Evolutionary conservation across 1,139 yeast species (phyloP), one percentile per base, ranked within the genome.

Genomic region (Pichia sp.): DNA sequence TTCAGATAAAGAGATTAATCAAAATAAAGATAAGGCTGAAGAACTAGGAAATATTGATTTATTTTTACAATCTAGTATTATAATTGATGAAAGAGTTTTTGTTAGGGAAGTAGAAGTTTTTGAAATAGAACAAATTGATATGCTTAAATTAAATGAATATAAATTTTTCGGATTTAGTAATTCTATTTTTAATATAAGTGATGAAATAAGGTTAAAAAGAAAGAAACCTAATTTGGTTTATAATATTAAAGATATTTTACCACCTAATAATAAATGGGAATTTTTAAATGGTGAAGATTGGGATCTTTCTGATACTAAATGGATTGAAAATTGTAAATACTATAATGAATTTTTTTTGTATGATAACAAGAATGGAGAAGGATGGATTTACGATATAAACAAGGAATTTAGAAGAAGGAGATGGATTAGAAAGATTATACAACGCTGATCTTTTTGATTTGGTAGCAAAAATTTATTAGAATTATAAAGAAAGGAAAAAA

Each of bases 261-360:
- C 95, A 1, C 95, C 96, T 0, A 40, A 49, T 4, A 64, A 65
- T 12, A 82, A 79, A 12, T 89, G 97, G 97, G 70, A 71, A 50
- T 89, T 81, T 62, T 82, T 77, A 47, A 67, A 65, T 27, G 78
- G 77, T 33, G 70, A 73, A 37, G 69, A 70, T n/a, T 89, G 97
- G 97, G 65, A 64, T 39, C 67, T 81, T 10, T 96, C 87, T 57
- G 59, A 74, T 27, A 79, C 85, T 0, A 55, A 54, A 2, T 86
- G 94, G 80, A 68, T 80, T 5, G 50, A 57, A 1, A 75, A 71
- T 31, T 67, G 84, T 40, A 71, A 67, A 6, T 36, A 55, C 16
- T 47, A 55, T 23, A 54, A 56, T 5, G 56, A 59, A 30, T 39
- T 55, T 9, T 33, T 28, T 12, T 56, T 65, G 35, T 63, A 64